Evolutionary conservation across 768 basidiomycete species (phyloP).

Genomic region (Boletus tomentosulus): DNA sequence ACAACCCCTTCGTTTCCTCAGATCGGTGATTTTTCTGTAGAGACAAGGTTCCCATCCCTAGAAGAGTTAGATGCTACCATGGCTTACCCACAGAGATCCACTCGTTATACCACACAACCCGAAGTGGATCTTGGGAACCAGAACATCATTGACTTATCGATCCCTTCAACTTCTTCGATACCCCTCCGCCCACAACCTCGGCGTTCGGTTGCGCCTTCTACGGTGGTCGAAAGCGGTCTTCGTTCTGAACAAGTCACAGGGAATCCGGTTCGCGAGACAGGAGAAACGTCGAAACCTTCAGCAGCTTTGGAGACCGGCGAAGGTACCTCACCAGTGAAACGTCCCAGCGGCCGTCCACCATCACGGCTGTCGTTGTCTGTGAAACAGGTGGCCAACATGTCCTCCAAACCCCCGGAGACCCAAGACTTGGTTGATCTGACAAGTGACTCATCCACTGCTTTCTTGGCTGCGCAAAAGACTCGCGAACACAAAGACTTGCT

Average conservation of each 20-base stretch:
- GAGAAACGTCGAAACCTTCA: slow-evolving; percentile 6
- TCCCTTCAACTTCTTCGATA: slow-evolving; percentile 20
- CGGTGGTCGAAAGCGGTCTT: slow-evolving; percentile 34
- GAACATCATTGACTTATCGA: slow-evolving; percentile 20
- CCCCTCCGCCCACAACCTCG: slow-evolving; percentile 20
- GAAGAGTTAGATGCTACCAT: slow-evolving; percentile 74
- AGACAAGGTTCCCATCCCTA: slow-evolving; percentile 81
- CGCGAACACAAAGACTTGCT: slow-evolving; percentile 62
- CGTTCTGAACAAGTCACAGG: slow-evolving; percentile 59
- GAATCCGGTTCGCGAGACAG: slow-evolving; percentile 44
- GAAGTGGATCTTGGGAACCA: slow-evolving; percentile 12
- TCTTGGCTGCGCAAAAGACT: slow-evolving; percentile 15
- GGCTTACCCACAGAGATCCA: slow-evolving; percentile 23
- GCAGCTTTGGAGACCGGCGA: slow-evolving; percentile 16
- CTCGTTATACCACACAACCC: slow-evolving; percentile 14
- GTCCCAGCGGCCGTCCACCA: slow-evolving; percentile 15
- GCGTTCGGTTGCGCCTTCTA: slow-evolving; percentile 12
- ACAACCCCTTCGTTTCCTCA: slow-evolving; percentile 32
- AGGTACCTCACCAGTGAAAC: slow-evolving; percentile 13
- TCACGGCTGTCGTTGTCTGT: slow-evolving; percentile 45
- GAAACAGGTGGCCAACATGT: slow-evolving; percentile 45
- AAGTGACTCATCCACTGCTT: slow-evolving; percentile 4
- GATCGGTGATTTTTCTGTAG: slow-evolving; percentile 46
- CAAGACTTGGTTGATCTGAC: slow-evolving; percentile 18
- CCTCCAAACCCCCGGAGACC: slow-evolving; percentile 37